Evolutionary conservation across 805 yeast genomes (phyloP).

Genomic region (Metschnikowia reukaufii): DNA sequence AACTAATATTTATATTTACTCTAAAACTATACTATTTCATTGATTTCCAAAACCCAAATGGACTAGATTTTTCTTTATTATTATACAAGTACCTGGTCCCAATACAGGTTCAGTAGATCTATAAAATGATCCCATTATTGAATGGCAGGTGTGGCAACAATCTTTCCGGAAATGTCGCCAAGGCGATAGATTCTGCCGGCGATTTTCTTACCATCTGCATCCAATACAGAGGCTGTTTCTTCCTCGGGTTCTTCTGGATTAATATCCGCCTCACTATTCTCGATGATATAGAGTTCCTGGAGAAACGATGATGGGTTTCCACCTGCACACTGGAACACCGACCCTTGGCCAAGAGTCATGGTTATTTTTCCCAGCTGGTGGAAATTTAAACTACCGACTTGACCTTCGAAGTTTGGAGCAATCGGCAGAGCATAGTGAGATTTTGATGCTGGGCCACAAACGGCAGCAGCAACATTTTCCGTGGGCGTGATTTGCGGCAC

Average conservation of each 20-base stretch:
- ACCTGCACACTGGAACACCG: slow-evolving; percentile 60
- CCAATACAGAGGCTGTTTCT: slow-evolving; percentile 25
- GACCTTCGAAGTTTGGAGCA: slow-evolving; percentile 43
- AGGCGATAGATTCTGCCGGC: slow-evolving; percentile 19
- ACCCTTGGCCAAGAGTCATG: slow-evolving; percentile 67
- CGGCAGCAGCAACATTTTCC: neutral
- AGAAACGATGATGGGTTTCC: slow-evolving; percentile 70
- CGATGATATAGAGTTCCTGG: slow-evolving; percentile 69
- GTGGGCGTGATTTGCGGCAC: slow-evolving; percentile 45
- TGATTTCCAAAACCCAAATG: too few relatives aligned
- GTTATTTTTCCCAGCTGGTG: slow-evolving; percentile 85
- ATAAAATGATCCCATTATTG: neutral
- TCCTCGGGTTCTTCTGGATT: slow-evolving; percentile 25
- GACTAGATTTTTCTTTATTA: too few relatives aligned
- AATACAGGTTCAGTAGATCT: too few relatives aligned
- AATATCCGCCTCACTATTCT: slow-evolving; percentile 28
- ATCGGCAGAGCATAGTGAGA: slow-evolving; percentile 12
- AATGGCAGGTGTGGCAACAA: slow-evolving; percentile 21
- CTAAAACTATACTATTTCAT: too few relatives aligned
- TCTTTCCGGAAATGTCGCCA: slow-evolving; percentile 19
- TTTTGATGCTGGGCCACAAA: neutral
- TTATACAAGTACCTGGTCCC: too few relatives aligned
- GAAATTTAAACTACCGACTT: slow-evolving; percentile 68
- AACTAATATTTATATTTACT: too few relatives aligned
- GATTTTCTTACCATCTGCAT: slow-evolving; percentile 18